Base-by-base conservation (phyloP, 306 rosid genomes). In the Trifolium fragiferum region DNA sequence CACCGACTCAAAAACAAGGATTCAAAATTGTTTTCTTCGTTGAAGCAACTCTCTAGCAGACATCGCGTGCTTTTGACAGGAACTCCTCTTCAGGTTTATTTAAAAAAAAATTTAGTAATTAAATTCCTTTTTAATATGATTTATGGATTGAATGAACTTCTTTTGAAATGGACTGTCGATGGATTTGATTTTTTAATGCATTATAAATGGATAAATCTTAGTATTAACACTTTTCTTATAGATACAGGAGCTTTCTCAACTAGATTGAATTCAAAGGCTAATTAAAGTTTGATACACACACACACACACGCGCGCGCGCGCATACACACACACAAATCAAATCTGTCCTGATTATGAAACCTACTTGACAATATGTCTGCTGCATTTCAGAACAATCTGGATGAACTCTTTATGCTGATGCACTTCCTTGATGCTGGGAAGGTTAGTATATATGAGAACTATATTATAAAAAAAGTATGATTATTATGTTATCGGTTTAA, bases 371-470 rank as follows among this genome's bases (percentile, higher is more conserved):
- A 59, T 49, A 49, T 76, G 8, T 84, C 19, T 82, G 70, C 55
- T 81, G 72, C 73, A 62, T 74, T 92, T 75, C 99, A 94, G 99
- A 94, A 94, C 82, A 94, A 94, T 76, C 84, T 94, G 77, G 99
- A 94, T 43, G 99, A 94, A 80, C 96, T 94, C 65, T 94, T 94
- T 80, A 92, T 94, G 97, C 95, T 94, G 59, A 94, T 94, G 99
- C 99, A 94, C 85, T 94, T 94, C 85, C 99, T 94, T 78, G 99
- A 92, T 62, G 93, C 95, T 53, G 97, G 96, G 73, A 94, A 94
- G 98, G 98, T 94, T 80, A 80, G 97, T 86, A 10, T 25, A 25
- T 25, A 25, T 74, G 74, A 15, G 40, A 58, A 47, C 23, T 74
- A 64, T 69, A 30, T 19, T 77, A 27, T 51, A 20, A 80, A 47